Base-by-base conservation (phyloP, 2,329 filamentous ascomycete genomes). In the Ustulina deusta region DNA sequence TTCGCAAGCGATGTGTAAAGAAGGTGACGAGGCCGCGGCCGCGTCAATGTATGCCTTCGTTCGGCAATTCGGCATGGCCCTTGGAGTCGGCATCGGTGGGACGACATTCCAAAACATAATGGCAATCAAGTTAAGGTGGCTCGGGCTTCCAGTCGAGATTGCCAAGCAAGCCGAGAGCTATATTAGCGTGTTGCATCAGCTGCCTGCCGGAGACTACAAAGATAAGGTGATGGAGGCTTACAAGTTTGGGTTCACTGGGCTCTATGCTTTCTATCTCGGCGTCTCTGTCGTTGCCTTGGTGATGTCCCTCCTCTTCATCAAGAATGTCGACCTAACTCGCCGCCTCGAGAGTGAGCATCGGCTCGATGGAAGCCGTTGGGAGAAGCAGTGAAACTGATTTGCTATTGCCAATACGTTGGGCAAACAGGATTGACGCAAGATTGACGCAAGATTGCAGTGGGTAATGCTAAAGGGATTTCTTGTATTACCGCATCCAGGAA, bases 21-120 rank as follows among this genome's bases (percentile, higher is more conserved):
- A 74, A 2, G 78, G 77, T 15, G 78, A 82, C 51, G 80, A 80
- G 59, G 80, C 74, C 0, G 74, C 76, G 9, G 81, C 81, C 0
- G 78, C 79, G 0, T 77, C 79, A 60, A 82, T 82, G 77, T 83
- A 81, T 65, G 77, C 76, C 17, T 83, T 83, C 57, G 72, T 79
- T 67, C 78, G 81, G 6, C 79, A 79, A 22, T 74, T 83, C 57
- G 81, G 81, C 63, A 80, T 80, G 75, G 77, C 80, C 2, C 70
- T 82, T n/a, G 81, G 81, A 36, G 78, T 83, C 17, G 81, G 80
- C 51, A 73, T 83, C 38, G 77, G 80, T 46, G 79, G 79, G 11
- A 80, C 81, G 27, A 74, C 79, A 7, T 82, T 82, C 73, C 81
- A 83, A 58, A 82, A 83, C 69, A 72, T 79, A 55, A 80, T 80